These are phyloP conservation scores for Eimeria nieschulzi DNA, from an alignment of 169 alveolate genomes.

Conservation along the genomic window DNA sequence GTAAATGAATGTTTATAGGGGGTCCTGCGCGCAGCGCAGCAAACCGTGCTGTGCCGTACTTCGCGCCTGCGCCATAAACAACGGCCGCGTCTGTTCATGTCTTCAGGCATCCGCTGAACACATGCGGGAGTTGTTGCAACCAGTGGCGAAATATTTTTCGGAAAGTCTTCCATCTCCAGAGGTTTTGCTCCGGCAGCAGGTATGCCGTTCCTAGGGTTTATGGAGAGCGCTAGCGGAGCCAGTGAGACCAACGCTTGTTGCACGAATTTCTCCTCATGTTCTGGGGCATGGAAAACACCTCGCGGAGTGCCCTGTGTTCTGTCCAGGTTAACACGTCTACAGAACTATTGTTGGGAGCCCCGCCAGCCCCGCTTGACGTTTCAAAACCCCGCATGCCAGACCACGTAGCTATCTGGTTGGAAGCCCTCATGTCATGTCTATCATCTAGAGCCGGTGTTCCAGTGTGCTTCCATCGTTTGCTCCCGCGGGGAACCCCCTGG, in stretches of 20 bases:
- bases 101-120: conserved; percentile 47
- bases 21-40: too few species aligned
- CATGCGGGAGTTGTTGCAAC: conserved; percentile 35
- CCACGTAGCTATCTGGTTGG: conserved; percentile 17
- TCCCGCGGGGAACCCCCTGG: too few species aligned
- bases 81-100: neutral
- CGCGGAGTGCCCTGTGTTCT: neutral
- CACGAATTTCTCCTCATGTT: too few species aligned
- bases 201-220: neutral
- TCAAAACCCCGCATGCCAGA: neutral
- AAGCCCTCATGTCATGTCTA: neutral
- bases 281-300: too few species aligned
- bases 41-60: too few species aligned
- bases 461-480: too few species aligned
- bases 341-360: conserved; percentile 17
- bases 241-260: too few species aligned
- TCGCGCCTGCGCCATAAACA: neutral
- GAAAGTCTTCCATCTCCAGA: conserved; percentile 10
- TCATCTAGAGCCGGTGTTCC: too few species aligned
- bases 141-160: conserved; percentile 8
- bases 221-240: too few species aligned
- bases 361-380: neutral
- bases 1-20: neutral
- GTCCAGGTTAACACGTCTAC: conserved; percentile 27
- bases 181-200: conserved; percentile 45